These are phyloP conservation scores for Fusarium sp. DNA, from an alignment of 2,329 filamentous ascomycete genomes.

Conservation along the genomic window DNA sequence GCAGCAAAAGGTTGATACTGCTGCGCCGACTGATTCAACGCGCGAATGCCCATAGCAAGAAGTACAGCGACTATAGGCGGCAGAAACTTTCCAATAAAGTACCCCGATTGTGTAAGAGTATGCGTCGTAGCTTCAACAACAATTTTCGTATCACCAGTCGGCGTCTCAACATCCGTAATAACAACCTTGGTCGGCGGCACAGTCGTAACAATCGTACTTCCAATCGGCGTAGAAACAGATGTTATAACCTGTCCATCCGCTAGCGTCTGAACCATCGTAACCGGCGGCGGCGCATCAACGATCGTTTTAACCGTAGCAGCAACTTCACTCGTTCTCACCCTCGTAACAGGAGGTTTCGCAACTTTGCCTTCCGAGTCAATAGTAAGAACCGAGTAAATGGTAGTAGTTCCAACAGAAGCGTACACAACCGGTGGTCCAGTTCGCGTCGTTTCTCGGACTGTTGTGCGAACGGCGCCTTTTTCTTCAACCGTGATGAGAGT, in stretches of 20 bases:
- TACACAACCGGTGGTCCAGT: conserved; percentile 27
- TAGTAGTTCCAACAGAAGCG: conserved; percentile 32
- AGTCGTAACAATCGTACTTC: conserved; percentile 30
- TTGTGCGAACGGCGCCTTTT: conserved; percentile 17
- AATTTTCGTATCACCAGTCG: conserved; percentile 21
- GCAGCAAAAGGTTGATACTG: conserved; percentile 60
- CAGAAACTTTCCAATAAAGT: conserved; percentile 58
- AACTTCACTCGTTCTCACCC: conserved; percentile 23
- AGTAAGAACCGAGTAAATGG: conserved; percentile 34
- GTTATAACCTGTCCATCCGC: conserved; percentile 31
- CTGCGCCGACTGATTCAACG: conserved; percentile 56
- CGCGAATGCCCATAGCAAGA: conserved; percentile 55
- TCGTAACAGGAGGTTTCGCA: conserved; percentile 16
- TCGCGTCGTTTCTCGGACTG: conserved; percentile 12
- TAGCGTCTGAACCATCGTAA: conserved; percentile 24
- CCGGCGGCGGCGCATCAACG: conserved; percentile 19
- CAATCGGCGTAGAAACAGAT: conserved; percentile 14
- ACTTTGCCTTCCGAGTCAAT: conserved; percentile 18
- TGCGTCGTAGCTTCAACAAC: conserved; percentile 32
- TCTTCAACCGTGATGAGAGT: conserved; percentile 8
- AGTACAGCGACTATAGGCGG: conserved; percentile 56
- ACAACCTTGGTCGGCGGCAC: conserved; percentile 29
- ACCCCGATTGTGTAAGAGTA: conserved; percentile 39
- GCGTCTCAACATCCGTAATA: conserved; percentile 26
- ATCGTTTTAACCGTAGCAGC: conserved; percentile 33